Percentiles rank a stretch among this genome's conserved stretches.
Conservation (phyloP, 495 filamentous ascomycete genomes). For the Diplogelasinospora grovesii region DNA sequence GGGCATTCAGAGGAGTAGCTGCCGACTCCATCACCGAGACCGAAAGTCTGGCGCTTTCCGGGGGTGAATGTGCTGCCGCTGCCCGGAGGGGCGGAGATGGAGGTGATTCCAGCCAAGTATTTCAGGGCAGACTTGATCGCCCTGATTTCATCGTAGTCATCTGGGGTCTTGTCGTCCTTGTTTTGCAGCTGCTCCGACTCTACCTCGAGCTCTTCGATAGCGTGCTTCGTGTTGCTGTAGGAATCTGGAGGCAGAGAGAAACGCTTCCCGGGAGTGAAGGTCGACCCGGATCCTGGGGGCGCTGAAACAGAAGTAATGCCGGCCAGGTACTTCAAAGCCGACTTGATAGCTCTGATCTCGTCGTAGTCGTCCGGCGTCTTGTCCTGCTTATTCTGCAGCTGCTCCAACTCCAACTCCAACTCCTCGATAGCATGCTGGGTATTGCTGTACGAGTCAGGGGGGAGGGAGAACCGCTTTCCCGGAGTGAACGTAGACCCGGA, state of each 20-base stretch:
- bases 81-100: slow-evolving; percentile 19
- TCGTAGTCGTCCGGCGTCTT: slow-evolving; percentile 7
- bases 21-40: slow-evolving; percentile 8
- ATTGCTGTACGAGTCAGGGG: slow-evolving; percentile 3
- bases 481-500: slow-evolving; percentile 18
- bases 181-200: slow-evolving; percentile 19
- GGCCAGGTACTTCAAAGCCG: slow-evolving; percentile 4
- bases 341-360: slow-evolving; percentile 7
- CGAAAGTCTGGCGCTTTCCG: slow-evolving; percentile 13
- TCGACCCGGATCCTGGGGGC: slow-evolving; percentile 3
- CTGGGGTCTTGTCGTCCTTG: slow-evolving; percentile 17
- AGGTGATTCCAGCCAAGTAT: slow-evolving; percentile 16
- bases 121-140: slow-evolving; percentile 15
- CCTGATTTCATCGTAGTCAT: slow-evolving; percentile 16
- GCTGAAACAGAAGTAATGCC: slow-evolving; percentile 8
- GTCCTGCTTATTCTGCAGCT: slow-evolving; percentile 9
- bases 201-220: slow-evolving; percentile 18
- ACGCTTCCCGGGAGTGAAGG: slow-evolving; percentile 3
- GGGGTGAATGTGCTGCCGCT: slow-evolving; percentile 16
- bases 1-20: slow-evolving; percentile 13
- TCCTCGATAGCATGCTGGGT: slow-evolving; percentile 4
- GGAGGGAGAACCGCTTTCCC: slow-evolving; percentile 16
- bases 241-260: slow-evolving; percentile 15
- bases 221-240: slow-evolving; percentile 16
- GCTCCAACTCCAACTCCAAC: slow-evolving; percentile 8